These are phyloP conservation scores for Colletotrichum neosansevieriae DNA, from an alignment of 2,329 filamentous ascomycete genomes.

Conservation along the genomic window DNA sequence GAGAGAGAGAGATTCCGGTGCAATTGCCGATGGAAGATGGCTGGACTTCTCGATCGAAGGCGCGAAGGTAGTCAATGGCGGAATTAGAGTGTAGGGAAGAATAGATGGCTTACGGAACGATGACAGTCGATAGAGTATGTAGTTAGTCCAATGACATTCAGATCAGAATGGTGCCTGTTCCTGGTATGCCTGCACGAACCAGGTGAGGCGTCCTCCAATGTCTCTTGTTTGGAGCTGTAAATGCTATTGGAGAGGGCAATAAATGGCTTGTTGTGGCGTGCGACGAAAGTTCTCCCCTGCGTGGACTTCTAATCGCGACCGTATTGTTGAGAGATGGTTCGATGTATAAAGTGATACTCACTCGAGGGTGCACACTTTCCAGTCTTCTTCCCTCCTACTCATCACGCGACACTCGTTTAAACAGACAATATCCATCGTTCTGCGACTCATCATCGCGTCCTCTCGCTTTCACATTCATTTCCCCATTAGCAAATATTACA, in stretches of 20 bases:
- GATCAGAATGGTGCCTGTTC: background rate
- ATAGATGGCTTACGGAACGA: background rate
- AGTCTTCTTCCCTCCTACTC: background rate
- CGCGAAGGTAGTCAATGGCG: background rate
- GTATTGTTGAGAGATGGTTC: background rate
- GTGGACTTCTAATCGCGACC: background rate
- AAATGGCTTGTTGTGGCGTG: background rate
- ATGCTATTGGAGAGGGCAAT: too few species aligned
- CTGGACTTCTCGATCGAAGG: background rate
- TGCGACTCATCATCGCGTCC: background rate
- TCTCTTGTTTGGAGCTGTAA: background rate
- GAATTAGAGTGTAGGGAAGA: constrained; percentile 2
- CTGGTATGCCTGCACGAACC: background rate
- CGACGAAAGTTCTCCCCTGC: background rate
- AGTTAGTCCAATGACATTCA: background rate
- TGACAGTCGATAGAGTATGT: background rate
- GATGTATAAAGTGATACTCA: background rate
- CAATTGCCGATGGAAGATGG: background rate
- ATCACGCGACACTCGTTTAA: background rate
- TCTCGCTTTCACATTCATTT: background rate
- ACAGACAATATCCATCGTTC: background rate
- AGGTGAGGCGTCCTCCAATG: background rate
- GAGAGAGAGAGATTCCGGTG: background rate
- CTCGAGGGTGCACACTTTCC: background rate
- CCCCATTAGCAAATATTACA: too few species aligned